Evolutionary conservation across 768 basidiomycete genomes (phyloP).

Genomic region (Collybiopsis confluens): DNA sequence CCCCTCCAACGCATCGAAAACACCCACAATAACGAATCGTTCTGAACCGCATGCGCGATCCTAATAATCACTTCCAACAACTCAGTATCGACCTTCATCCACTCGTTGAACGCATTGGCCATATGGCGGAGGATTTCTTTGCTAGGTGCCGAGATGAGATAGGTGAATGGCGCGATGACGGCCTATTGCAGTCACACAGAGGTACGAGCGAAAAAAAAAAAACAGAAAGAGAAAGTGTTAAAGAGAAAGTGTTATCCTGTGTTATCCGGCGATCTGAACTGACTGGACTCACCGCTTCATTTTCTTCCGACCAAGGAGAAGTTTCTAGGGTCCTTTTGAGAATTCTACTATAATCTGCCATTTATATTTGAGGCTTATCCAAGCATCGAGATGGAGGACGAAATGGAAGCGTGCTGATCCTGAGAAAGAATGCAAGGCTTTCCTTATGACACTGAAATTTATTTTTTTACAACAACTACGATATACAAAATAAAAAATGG

Average conservation of each 20-base stretch:
- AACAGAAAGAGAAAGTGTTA: background rate
- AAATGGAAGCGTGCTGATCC: background rate
- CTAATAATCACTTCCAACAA: slow-evolving; percentile 71
- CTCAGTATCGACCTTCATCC: slow-evolving; percentile 77
- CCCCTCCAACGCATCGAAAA: slow-evolving; percentile 1
- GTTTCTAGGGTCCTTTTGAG: background rate
- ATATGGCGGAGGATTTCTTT: slow-evolving; percentile 88
- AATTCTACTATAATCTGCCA: background rate
- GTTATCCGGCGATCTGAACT: no score
- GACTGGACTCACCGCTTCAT: no score
- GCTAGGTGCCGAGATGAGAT: slow-evolving; percentile 79
- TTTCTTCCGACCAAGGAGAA: background rate
- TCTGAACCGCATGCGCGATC: slow-evolving; percentile 92
- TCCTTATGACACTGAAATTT: no score
- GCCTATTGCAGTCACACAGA: no score
- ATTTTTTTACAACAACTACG: no score
- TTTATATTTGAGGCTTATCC: background rate
- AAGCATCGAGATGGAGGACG: background rate
- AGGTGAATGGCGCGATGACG: slow-evolving; percentile 83
- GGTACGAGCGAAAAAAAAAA: background rate
- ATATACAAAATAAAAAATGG: background rate
- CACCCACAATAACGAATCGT: slow-evolving; percentile 79
- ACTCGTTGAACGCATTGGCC: slow-evolving; percentile 89
- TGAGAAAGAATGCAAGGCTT: no score
- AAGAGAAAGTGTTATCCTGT: background rate